Evolutionary conservation across 2,329 filamentous ascomycete genomes (phyloP).

Genomic region (Alternaria metachromatica): DNA sequence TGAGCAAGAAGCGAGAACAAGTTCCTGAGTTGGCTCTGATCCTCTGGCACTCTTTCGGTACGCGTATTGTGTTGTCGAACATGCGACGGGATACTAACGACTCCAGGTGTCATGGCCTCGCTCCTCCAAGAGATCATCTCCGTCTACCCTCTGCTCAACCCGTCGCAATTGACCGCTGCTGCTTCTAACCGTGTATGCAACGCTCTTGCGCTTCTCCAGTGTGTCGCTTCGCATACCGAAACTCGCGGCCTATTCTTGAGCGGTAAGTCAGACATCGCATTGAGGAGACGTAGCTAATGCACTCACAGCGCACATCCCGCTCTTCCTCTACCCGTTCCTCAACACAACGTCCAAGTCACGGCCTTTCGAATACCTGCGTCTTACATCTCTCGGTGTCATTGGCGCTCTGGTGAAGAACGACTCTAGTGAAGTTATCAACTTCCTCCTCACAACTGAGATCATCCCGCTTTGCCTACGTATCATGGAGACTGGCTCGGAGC

Average conservation of each 20-base stretch:
- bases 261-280: slow-evolving; percentile 60
- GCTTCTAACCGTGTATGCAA: slow-evolving; percentile 98
- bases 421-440: slow-evolving; percentile 98
- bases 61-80: background rate
- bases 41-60: slow-evolving; percentile 98
- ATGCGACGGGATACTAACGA: slow-evolving; percentile 21
- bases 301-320: slow-evolving; percentile 83
- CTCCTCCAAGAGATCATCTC: slow-evolving; percentile 98
- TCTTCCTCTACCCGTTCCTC: slow-evolving; percentile 97
- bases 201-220: slow-evolving; percentile 92
- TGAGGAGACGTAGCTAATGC: slow-evolving; percentile 18
- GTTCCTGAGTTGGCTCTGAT: slow-evolving; percentile 96
- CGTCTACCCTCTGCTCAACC: slow-evolving; percentile 95
- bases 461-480: slow-evolving; percentile 97
- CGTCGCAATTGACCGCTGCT: slow-evolving; percentile 95
- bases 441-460: slow-evolving; percentile 96
- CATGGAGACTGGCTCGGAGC: slow-evolving; percentile 98
- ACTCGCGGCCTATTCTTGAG: slow-evolving; percentile 92
- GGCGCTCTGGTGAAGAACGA: slow-evolving; percentile 98
- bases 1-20: slow-evolving; percentile 98
- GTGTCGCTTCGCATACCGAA: slow-evolving; percentile 96
- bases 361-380: slow-evolving; percentile 94
- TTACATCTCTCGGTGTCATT: slow-evolving; percentile 95
- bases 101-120: slow-evolving; percentile 92
- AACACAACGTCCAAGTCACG: slow-evolving; percentile 98